A percentile compares a stretch with the other conserved stretches of the same genome.
These are phyloP conservation scores for Stephania yunnanensis DNA, from an alignment of 164 flowering plant species.

Conservation along the genomic window DNA sequence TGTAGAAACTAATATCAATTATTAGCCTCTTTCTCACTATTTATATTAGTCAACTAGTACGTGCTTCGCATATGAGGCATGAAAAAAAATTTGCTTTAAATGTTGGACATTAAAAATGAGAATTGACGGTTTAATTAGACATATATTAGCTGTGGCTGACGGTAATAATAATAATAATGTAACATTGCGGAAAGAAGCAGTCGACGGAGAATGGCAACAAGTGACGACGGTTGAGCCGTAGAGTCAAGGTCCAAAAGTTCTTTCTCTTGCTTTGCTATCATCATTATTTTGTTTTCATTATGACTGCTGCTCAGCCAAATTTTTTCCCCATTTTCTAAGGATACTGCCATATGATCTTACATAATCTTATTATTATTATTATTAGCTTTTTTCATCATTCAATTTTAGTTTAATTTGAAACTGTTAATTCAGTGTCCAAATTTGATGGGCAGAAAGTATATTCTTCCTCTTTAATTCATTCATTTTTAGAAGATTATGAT, in stretches of 20 bases:
- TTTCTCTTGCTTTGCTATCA: slow-evolving; percentile 4
- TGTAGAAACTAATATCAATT: too few relatives aligned
- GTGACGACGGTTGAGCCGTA: slow-evolving; percentile 47
- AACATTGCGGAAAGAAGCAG: slow-evolving; percentile 52
- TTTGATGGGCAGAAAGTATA: background rate
- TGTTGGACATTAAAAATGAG: too few relatives aligned
- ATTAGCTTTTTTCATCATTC: background rate
- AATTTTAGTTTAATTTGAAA: background rate
- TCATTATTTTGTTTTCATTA: slow-evolving; percentile 6
- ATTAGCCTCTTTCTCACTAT: too few relatives aligned
- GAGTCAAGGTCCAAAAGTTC: slow-evolving; percentile 7
- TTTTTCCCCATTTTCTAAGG: background rate
- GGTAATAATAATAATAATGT: slow-evolving; percentile 42
- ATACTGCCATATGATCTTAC: background rate
- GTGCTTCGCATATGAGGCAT: too few relatives aligned
- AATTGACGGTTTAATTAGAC: too few relatives aligned
- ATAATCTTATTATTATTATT: too few relatives aligned
- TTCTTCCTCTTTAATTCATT: background rate
- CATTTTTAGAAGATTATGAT: background rate
- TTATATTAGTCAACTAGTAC: too few relatives aligned
- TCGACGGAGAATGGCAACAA: slow-evolving; percentile 53
- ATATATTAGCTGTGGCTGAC: slow-evolving; percentile 50
- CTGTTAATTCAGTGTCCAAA: background rate
- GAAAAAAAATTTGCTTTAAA: too few relatives aligned
- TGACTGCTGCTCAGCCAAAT: background rate